These are phyloP conservation scores for Parathielavia hyrcaniae DNA, from an alignment of 495 filamentous ascomycete genomes.

Conservation along the genomic window DNA sequence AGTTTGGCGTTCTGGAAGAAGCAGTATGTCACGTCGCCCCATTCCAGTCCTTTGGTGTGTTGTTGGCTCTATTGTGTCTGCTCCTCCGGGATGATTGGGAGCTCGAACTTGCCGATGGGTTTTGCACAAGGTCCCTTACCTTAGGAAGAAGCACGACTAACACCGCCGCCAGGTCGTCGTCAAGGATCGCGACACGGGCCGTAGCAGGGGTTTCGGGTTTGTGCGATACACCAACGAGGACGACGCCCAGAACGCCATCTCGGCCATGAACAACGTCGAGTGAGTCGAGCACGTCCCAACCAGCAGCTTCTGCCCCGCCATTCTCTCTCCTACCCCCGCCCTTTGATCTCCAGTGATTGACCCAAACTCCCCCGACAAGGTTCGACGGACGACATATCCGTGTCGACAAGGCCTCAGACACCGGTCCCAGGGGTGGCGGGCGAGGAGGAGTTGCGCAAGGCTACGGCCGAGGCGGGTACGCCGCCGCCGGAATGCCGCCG, in stretches of 20 bases:
- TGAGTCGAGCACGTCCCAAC: slow-evolving; percentile 50
- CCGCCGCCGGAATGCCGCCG: slow-evolving; percentile 18
- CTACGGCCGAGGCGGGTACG: slow-evolving; percentile 33
- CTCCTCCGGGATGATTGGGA: background rate
- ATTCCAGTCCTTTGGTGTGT: slow-evolving; percentile 8
- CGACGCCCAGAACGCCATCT: slow-evolving; percentile 79
- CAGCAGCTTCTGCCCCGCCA: no score
- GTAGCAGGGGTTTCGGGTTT: slow-evolving; percentile 96
- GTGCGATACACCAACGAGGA: slow-evolving; percentile 75
- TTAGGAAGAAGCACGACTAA: slow-evolving; percentile 17
- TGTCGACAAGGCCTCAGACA: slow-evolving; percentile 92
- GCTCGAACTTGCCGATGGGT: no score
- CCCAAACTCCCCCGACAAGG: slow-evolving; percentile 40
- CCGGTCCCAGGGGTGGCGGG: slow-evolving; percentile 52
- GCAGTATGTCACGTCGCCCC: slow-evolving; percentile 57
- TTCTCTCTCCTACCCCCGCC: background rate
- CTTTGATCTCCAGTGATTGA: slow-evolving; percentile 16
- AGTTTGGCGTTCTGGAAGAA: slow-evolving; percentile 85
- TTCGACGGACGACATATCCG: slow-evolving; percentile 95
- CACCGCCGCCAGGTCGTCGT: slow-evolving; percentile 71
- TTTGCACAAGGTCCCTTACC: no score
- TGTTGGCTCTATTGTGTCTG: slow-evolving; percentile 19
- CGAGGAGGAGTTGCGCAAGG: slow-evolving; percentile 37
- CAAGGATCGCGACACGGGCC: slow-evolving; percentile 92
- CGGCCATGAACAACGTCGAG: slow-evolving; percentile 89